Conservation (phyloP, 2,329 filamentous ascomycete genomes). For the Scorias spongiosa region DNA sequence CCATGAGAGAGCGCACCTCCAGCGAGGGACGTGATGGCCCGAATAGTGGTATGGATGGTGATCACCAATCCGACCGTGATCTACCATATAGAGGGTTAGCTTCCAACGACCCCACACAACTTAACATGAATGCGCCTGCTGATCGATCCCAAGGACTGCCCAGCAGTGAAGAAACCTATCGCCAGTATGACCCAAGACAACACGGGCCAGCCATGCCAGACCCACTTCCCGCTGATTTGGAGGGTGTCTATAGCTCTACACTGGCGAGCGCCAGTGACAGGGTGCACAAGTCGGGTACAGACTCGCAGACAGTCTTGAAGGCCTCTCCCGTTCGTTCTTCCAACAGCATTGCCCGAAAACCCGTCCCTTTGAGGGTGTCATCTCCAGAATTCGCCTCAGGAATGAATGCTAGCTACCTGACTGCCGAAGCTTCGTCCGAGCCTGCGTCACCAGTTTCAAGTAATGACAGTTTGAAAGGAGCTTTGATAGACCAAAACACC, state of each 20-base stretch:
- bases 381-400: not conserved
- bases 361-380: constrained; percentile 8
- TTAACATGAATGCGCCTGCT: constrained; percentile 25
- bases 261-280: not conserved
- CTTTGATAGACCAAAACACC: constrained; percentile 29
- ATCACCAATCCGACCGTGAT: constrained; percentile 16
- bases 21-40: constrained; percentile 3
- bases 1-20: constrained; percentile 22
- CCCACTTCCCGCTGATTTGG: constrained; percentile 27
- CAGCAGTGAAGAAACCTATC: constrained; percentile 2
- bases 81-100: constrained; percentile 18
- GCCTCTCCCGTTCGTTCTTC: constrained; percentile 5
- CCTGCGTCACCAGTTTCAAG: constrained; percentile 10
- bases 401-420: not conserved
- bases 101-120: constrained; percentile 12
- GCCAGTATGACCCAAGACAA: constrained; percentile 10
- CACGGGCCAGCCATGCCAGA: constrained; percentile 32
- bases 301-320: no score
- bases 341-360: constrained; percentile 16
- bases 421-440: not conserved
- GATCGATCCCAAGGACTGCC: constrained; percentile 13
- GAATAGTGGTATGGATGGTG: constrained; percentile 12
- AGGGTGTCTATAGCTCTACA: constrained; percentile 15
- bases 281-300: no score
- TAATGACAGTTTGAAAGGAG: constrained; percentile 12